Evolutionary conservation across 2,329 filamentous ascomycete species (phyloP), one percentile per base, ranked within the genome.

Genomic region (Cladosporium colombiae): DNA sequence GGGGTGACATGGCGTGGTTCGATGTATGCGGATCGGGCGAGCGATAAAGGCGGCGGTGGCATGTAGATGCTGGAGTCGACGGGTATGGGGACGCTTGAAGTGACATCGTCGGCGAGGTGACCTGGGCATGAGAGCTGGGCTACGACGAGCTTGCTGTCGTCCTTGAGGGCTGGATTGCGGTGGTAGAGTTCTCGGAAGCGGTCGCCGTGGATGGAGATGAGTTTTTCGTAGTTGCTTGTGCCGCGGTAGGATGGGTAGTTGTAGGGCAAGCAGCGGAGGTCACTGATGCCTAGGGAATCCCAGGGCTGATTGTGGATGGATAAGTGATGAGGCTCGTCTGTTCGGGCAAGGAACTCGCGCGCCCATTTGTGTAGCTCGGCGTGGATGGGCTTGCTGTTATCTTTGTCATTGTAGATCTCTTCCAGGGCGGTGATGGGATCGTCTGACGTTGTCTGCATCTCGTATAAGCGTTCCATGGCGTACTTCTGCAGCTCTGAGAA

Each of bases 401-500:
- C 68, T 23, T 66, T 66, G 7, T 65, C 61, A 35, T 72, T 67
- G 67, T 81, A 81, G 25, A 81, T 71, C 27, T 73, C 74, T 33
- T 69, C 65, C n/a, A 81, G 74, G 0, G 76, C 65, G 7, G 58
- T 65, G 29, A 81, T 71, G 13, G 78, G 78, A 57, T 80, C 74
- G 62, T 80, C 77, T 33, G 69, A 66, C 1, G 76, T 76, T 44
- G 70, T 65, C 16, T 69, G 67, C 44, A 77, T 73, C 0, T 67
- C 59, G 61, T 75, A 75, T 49, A 81, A 69, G 1, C 77, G 72
- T 1, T 73, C 57, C 10, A 81, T 68, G 5, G 77, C 75, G 33
- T 77, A 71, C 1, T 57, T 66, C 40, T 74, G 73, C 40, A 80
- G 70, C 55, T 81, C 79, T 16, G 74, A 70, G 64, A 80, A 80